These are phyloP conservation scores for Corynascus novoguineensis DNA, from an alignment of 495 filamentous ascomycete species.

Conservation along the genomic window DNA sequence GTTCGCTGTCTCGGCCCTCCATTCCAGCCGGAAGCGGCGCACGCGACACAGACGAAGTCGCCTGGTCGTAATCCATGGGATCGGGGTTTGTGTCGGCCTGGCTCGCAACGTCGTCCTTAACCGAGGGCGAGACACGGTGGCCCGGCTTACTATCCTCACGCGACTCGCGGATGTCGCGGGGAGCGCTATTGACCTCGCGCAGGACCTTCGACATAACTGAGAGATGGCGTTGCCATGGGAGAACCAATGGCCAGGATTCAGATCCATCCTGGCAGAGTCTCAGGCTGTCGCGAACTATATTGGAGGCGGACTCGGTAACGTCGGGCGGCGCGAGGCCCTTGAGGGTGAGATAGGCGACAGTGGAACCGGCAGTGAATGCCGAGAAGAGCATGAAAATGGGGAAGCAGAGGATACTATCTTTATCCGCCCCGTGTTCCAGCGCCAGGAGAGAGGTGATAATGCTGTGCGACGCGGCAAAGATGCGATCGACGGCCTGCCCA, in stretches of 20 bases:
- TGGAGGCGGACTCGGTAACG: slow-evolving; percentile 41
- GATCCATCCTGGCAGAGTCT: slow-evolving; percentile 44
- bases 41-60: slow-evolving; percentile 23
- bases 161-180: slow-evolving; percentile 17
- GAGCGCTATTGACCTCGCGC: slow-evolving; percentile 32
- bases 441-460: slow-evolving; percentile 42
- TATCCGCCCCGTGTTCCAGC: slow-evolving; percentile 43
- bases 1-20: slow-evolving; percentile 40
- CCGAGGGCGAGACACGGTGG: slow-evolving; percentile 30
- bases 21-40: slow-evolving; percentile 15
- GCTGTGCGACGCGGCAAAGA: slow-evolving; percentile 47
- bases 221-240: slow-evolving; percentile 47
- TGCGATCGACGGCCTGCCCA: slow-evolving; percentile 38
- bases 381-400: slow-evolving; percentile 50
- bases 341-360: slow-evolving; percentile 46
- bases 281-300: slow-evolving; percentile 45
- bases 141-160: slow-evolving; percentile 27
- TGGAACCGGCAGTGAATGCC: slow-evolving; percentile 47
- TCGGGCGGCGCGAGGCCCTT: slow-evolving; percentile 44
- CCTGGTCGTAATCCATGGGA: slow-evolving; percentile 43
- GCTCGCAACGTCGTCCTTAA: slow-evolving; percentile 43
- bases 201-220: slow-evolving; percentile 48
- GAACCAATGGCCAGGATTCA: slow-evolving; percentile 45
- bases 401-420: slow-evolving; percentile 45
- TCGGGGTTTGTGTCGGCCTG: slow-evolving; percentile 42